phyloP scores from a whole-genome alignment of 1,139 yeast species.

The Suhomyces guaymorum region DNA sequence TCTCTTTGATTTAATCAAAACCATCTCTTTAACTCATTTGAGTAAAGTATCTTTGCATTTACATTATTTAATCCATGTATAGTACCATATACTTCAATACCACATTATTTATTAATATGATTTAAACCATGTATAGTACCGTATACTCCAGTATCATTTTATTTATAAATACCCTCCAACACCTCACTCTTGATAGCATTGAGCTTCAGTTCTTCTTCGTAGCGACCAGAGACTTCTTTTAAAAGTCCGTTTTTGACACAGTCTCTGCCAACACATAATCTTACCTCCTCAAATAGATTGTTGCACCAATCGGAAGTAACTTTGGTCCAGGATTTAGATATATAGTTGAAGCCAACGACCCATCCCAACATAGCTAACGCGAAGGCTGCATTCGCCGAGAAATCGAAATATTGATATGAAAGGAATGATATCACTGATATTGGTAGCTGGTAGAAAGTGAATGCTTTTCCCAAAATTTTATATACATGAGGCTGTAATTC shows the following conservation, averaged over 20 bases:
- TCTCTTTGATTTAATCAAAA: constrained; percentile 24
- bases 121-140: constrained; percentile 14
- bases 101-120: constrained; percentile 9
- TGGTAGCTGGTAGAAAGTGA: constrained; percentile 44
- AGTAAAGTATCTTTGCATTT: background rate
- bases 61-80: constrained; percentile 7
- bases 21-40: background rate
- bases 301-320: constrained; percentile 33
- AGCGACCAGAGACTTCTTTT: constrained; percentile 32
- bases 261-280: constrained; percentile 37
- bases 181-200: constrained; percentile 22
- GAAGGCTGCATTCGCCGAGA: constrained; percentile 33
- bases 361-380: constrained; percentile 44
- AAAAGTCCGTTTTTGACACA: constrained; percentile 44
- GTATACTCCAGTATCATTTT: background rate
- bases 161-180: constrained; percentile 14
- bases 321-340: constrained; percentile 40
- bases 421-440: constrained; percentile 33
- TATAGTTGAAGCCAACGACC: constrained; percentile 46
- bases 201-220: constrained; percentile 24
- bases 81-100: constrained; percentile 4
- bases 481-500: constrained; percentile 46
- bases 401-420: constrained; percentile 39
- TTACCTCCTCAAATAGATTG: constrained; percentile 35
- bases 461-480: constrained; percentile 30